phyloP scores from a whole-genome alignment of 768 basidiomycete species.

The Boletus reticuloceps region DNA sequence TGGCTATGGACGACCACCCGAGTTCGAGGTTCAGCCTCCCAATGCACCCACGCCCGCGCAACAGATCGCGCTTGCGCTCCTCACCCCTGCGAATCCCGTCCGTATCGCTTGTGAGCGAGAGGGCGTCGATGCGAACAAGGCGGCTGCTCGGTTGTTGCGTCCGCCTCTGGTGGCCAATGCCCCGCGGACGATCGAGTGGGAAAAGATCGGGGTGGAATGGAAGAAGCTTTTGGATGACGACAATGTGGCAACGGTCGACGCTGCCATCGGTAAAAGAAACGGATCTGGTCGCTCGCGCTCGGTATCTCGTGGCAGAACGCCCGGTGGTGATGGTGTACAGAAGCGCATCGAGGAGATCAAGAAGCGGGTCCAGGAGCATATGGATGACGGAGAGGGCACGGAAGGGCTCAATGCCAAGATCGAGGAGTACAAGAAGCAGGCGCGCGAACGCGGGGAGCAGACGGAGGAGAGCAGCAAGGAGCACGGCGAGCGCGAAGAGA shows the following conservation, averaged over 20 bases:
- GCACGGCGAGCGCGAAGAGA: not conserved
- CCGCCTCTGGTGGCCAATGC: conserved; percentile 4
- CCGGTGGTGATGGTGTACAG: not conserved
- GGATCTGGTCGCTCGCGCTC: not conserved
- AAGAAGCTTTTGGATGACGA: conserved; percentile 7
- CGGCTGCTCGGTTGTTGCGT: conserved; percentile 16
- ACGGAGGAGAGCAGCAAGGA: not conserved
- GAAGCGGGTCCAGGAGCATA: not conserved
- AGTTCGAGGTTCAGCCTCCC: conserved; percentile 44
- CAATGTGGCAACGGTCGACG: not conserved
- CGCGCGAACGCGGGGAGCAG: not conserved
- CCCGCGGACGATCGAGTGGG: conserved; percentile 17
- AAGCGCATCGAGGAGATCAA: conserved; percentile 4
- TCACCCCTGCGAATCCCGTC: conserved; percentile 22
- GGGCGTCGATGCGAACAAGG: conserved; percentile 20
- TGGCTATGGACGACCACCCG: conserved; percentile 46
- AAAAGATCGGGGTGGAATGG: conserved; percentile 21
- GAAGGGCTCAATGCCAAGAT: conserved; percentile 3
- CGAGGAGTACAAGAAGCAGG: conserved; percentile 5
- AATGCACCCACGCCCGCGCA: conserved; percentile 40
- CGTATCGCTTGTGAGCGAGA: conserved; percentile 27
- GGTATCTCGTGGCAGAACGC: not conserved
- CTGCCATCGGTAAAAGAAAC: not conserved
- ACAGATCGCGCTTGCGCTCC: conserved; percentile 45
- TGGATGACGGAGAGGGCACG: not conserved